Evolutionary conservation across 306 rosid species (phyloP), one percentile per base, ranked within the genome.

Genomic region (Cicer chorassanicum): DNA sequence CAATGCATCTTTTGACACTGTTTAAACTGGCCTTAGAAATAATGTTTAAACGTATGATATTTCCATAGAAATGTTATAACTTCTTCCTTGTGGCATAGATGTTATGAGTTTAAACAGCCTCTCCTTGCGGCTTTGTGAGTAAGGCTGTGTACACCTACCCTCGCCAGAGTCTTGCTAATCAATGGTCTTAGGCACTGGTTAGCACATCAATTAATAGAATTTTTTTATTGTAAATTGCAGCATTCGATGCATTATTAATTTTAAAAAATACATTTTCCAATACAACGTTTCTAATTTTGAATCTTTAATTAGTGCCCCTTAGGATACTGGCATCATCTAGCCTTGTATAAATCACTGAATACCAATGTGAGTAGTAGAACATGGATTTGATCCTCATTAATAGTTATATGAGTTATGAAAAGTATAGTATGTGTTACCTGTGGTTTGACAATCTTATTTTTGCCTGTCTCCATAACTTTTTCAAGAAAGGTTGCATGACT

Each of bases 1-100:
- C 36, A 6, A 18, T 76, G 36, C 53, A 55, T 60, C 46, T 77
- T 73, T 68, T 76, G n/a, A 72, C 51, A 48, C 53, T 43, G n/a
- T 43, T 38, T 40, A 62, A 70, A 56, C 18, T n/a, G 21, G n/a
- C 34, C 19, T 10, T 70, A 63, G 16, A 53, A 42, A 6, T 24
- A 54, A 68, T 46, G 51, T 46, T 40, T 41, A 0, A 15, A 43
- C 54, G 46, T 43, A 21, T 19, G 50, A 34, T 56, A 48, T 59
- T 55, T 65, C 38, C 55, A 2, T 8, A 42, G 12, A 21, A 10
- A 38, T 63, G 34, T 53, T 19, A 43, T 34, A 62, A 42, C 56
- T 60, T 53, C 16, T 41, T 7, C 57, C 21, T 51, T 51, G 24
- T 16, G 29, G 8, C 10, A 51, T 51, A 21, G 4, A 51, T 9